These are phyloP conservation scores for Udeniomyces megalosporus DNA, from an alignment of 768 basidiomycete genomes.

Conservation along the genomic window DNA sequence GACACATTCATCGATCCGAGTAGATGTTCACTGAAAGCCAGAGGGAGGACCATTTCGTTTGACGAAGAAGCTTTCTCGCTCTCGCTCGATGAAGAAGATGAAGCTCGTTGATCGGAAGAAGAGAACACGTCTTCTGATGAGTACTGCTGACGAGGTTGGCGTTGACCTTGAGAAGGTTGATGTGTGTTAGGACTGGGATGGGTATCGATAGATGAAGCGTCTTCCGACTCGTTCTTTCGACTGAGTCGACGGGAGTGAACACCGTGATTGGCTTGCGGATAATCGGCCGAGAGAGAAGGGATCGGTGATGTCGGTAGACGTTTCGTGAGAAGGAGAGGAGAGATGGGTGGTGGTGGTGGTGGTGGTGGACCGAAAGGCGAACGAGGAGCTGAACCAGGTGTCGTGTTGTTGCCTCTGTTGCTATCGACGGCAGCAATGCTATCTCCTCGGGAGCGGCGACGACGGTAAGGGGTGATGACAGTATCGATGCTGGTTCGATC, in stretches of 20 bases:
- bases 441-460: background rate
- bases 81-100: background rate
- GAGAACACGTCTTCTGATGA: constrained; percentile 29
- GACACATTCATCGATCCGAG: constrained; percentile 40
- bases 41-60: background rate
- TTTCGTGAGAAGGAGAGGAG: too few relatives aligned
- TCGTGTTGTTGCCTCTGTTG: too few relatives aligned
- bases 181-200: too few relatives aligned
- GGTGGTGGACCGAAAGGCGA: constrained; percentile 30
- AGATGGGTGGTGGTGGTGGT: too few relatives aligned
- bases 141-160: constrained; percentile 32
- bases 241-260: constrained; percentile 49
- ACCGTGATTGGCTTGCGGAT: constrained; percentile 67
- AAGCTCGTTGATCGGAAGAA: background rate
- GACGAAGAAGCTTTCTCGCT: too few relatives aligned
- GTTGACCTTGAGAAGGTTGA: constrained; percentile 39
- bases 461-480: background rate
- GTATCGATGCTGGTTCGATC: background rate
- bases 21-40: constrained; percentile 15
- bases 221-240: too few relatives aligned
- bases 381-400: constrained; percentile 31
- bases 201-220: too few relatives aligned
- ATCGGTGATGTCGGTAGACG: too few relatives aligned
- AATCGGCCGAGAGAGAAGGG: constrained; percentile 36
- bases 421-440: background rate